These are phyloP conservation scores for Tardiomyces blankii DNA, from an alignment of 1,139 yeast species.

Conservation along the genomic window DNA sequence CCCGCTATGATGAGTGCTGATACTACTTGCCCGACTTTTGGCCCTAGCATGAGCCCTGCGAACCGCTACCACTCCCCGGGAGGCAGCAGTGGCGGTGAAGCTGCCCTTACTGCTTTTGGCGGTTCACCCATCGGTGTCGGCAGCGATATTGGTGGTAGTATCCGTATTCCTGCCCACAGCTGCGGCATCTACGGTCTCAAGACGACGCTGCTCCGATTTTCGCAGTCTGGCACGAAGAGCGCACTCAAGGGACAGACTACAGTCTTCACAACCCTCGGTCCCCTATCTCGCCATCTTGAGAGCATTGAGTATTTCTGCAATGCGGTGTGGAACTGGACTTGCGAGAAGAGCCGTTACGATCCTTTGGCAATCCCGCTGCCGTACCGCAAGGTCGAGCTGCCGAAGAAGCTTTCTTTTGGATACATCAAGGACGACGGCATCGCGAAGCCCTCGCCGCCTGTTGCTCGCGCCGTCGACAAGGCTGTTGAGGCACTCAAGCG, in stretches of 20 bases:
- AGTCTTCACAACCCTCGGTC: conserved; percentile 45
- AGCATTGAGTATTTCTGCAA: conserved; percentile 57
- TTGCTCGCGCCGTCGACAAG: conserved; percentile 40
- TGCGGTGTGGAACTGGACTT: conserved; percentile 46
- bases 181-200: conserved; percentile 31
- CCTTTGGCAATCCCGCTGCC: conserved; percentile 44
- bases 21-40: conserved; percentile 35
- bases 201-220: conserved; percentile 33
- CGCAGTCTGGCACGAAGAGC: conserved; percentile 26
- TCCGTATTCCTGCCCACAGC: conserved; percentile 44
- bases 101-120: conserved; percentile 37
- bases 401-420: conserved; percentile 36
- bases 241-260: conserved; percentile 37
- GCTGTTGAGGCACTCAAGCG: conserved; percentile 37
- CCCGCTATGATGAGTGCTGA: conserved; percentile 42
- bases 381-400: conserved; percentile 42
- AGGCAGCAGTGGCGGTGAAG: conserved; percentile 56
- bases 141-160: conserved; percentile 52
- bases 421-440: conserved; percentile 36
- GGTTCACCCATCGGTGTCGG: conserved; percentile 40
- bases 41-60: conserved; percentile 31
- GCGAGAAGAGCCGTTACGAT: conserved; percentile 42
- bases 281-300: conserved; percentile 45
- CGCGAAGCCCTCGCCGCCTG: conserved; percentile 54
- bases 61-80: conserved; percentile 38